Conservation (phyloP, 1,284 basidiomycete genomes). For the Termitomyces sp. region DNA sequence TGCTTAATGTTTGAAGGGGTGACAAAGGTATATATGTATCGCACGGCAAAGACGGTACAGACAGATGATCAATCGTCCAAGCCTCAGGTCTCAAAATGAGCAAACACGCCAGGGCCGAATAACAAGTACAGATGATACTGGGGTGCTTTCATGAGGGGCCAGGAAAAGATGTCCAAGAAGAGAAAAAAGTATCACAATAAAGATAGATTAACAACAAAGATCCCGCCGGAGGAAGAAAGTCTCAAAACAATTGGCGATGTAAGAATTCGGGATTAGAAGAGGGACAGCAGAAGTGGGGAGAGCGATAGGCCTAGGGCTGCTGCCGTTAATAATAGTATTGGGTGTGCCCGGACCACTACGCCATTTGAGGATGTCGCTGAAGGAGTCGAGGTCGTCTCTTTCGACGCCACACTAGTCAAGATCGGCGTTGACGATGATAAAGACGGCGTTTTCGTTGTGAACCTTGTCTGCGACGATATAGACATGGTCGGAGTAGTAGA, state of each 20-base stretch:
- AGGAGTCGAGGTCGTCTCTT: neutral
- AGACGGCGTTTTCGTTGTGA: slow-evolving; percentile 9
- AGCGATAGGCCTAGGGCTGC: neutral
- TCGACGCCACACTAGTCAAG: neutral
- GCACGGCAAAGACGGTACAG: neutral
- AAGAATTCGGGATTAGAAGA: slow-evolving; percentile 3
- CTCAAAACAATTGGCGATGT: neutral
- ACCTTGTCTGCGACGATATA: slow-evolving; percentile 6
- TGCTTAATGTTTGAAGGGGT: neutral
- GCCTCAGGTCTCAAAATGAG: neutral
- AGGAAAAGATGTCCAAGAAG: neutral
- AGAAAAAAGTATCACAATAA: slow-evolving; percentile 17
- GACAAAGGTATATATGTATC: neutral
- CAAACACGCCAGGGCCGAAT: neutral
- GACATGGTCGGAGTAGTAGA: neutral
- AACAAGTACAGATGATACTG: neutral
- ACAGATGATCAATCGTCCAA: neutral
- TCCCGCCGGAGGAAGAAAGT: neutral
- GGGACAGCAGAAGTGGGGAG: slow-evolving; percentile 3
- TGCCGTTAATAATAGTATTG: neutral
- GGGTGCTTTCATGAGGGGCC: too few relatives aligned
- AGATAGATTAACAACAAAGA: slow-evolving; percentile 12
- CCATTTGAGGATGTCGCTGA: slow-evolving; percentile 4
- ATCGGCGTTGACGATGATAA: slow-evolving; percentile 4
- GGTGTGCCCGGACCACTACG: neutral